A percentile compares a stretch with the other conserved stretches of the same genome.
phyloP scores from a whole-genome alignment of 148 eudicot genomes.

The Fagopyrum tataricum region DNA sequence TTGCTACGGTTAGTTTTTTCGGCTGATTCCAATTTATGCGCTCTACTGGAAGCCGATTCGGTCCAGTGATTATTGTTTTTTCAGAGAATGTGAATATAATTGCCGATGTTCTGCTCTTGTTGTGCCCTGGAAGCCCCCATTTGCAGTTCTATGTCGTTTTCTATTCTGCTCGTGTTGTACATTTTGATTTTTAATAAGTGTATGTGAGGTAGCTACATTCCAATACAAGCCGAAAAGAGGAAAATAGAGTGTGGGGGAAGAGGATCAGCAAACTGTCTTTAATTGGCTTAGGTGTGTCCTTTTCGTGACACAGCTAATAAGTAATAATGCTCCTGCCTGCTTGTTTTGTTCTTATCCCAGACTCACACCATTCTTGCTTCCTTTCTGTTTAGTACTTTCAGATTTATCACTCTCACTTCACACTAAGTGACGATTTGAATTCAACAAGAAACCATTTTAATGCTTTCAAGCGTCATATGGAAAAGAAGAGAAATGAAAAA shows the following conservation, averaged over 20 bases:
- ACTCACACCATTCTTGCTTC: neutral
- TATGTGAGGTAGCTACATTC: neutral
- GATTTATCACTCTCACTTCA: neutral
- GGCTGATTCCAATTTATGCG: neutral
- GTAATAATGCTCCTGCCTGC: slow-evolving; percentile 4
- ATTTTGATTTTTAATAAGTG: neutral
- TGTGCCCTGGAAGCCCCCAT: slow-evolving; percentile 11
- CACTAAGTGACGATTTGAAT: neutral
- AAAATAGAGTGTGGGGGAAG: neutral
- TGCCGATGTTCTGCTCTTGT: neutral
- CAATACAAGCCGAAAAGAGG: slow-evolving; percentile 6
- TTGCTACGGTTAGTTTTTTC: neutral
- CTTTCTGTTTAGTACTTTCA: neutral
- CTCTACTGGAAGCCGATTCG: neutral
- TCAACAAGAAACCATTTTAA: neutral
- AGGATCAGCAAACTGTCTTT: neutral
- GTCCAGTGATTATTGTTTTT: neutral
- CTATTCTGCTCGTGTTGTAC: neutral
- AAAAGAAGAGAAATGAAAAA: neutral
- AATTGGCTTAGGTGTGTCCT: slow-evolving; percentile 4
- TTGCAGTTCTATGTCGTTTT: slow-evolving; percentile 11
- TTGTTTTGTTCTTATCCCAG: neutral
- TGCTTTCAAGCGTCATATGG: neutral
- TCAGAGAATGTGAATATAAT: neutral
- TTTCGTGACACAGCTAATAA: slow-evolving; percentile 13